Evolutionary conservation across 768 basidiomycete genomes (phyloP).

Genomic region (Trametopsis cervina): DNA sequence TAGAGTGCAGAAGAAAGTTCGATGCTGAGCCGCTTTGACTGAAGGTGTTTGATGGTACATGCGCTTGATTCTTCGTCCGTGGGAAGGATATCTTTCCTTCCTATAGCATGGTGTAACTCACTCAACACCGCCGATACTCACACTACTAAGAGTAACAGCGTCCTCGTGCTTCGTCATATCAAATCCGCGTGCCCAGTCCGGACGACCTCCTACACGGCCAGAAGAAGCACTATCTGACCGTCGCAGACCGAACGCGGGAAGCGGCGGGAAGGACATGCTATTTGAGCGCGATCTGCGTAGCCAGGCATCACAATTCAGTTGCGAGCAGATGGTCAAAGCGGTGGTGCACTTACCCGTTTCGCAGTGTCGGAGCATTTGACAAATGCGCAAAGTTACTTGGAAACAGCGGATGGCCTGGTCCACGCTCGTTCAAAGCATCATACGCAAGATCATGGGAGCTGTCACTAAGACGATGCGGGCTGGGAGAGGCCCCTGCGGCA

Average conservation of each 20-base stretch:
- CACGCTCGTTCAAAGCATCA: conserved; percentile 53
- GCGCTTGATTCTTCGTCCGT: no score
- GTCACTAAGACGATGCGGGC: conserved; percentile 3
- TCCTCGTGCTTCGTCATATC: conserved; percentile 36
- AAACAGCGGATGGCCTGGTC: conserved; percentile 73
- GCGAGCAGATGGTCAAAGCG: neutral
- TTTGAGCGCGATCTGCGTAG: conserved; percentile 20
- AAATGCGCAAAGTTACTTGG: conserved; percentile 73
- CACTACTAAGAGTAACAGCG: conserved; percentile 34
- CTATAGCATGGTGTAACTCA: no score
- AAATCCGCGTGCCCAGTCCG: conserved; percentile 35
- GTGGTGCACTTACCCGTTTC: conserved; percentile 35
- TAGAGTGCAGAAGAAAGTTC: no score
- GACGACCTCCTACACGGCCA: conserved; percentile 12
- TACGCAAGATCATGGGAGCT: conserved; percentile 35
- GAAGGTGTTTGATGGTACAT: no score
- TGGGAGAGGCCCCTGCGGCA: conserved; percentile 10
- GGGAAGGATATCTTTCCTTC: no score
- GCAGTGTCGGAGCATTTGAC: conserved; percentile 57
- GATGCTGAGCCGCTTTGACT: no score
- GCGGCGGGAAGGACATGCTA: conserved; percentile 15
- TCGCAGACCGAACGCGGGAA: conserved; percentile 13
- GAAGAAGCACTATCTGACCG: conserved; percentile 17
- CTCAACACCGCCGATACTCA: conserved; percentile 8
- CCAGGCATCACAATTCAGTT: neutral